Base-by-base conservation (phyloP, 2,329 filamentous ascomycete species). In the Penicillium glabrum region DNA sequence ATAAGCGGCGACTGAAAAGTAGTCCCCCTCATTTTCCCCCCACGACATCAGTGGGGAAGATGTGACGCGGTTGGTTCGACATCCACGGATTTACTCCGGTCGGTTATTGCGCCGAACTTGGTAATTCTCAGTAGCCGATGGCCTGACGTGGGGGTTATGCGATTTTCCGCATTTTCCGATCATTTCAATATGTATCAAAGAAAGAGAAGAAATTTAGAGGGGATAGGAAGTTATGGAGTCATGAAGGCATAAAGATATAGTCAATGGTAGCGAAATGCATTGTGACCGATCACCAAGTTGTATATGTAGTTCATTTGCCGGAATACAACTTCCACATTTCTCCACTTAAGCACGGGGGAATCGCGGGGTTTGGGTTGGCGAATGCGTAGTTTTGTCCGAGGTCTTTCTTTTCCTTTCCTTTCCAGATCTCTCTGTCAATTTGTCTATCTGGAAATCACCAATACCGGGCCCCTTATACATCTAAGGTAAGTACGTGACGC, bases 41-140 rank as follows among this genome's bases (percentile, higher is more conserved):
- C 51, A 27, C 50, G 52, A 56, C 55, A n/a, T 11, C 52, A 44
- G 59, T 60, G 62, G 59, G 56, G 33, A 29, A 46, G n/a, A 46
- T 19, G 31, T 51, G 43, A 53, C 21, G 45, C 57, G 50, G 49
- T 47, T 31, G 47, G 26, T 39, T 49, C 46, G 41, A 35, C 31
- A 37, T 37, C 46, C 35, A 54, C 67, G 65, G 66, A 65, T 53
- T 55, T 61, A 47, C 58, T 67, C 66, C 67, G 64, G 59, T 59
- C 63, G 63, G 64, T 24, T 6, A 54, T 61, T 60, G 56, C 41
- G 23, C 45, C 43, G 5, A 35, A 53, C 49, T n/a, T 29, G 58
- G 61, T 9, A 61, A 46, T 56, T 46, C 10, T 53, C 59, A 62
- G 53, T 63, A 56, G 57, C 60, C 59, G 61, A 24, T 21, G 3